Percentiles rank a stretch among this genome's conserved stretches.
Evolutionary conservation across 1,284 basidiomycete species (phyloP).

Genomic region (Sphagnurus paluster): DNA sequence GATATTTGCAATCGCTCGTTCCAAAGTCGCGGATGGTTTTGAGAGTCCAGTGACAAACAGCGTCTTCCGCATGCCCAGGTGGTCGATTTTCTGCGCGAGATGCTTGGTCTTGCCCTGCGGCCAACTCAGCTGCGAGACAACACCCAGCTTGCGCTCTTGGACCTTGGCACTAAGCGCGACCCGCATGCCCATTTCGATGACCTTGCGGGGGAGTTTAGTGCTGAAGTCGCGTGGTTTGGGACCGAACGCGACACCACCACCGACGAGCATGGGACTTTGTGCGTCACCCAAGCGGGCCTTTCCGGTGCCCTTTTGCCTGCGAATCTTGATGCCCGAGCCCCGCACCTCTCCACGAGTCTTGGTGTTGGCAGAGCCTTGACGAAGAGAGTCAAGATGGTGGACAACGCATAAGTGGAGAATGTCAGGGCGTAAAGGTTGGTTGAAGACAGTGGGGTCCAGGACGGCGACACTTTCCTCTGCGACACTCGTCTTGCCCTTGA

Average conservation of each 20-base stretch:
- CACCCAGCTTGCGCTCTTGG: slow-evolving; percentile 70
- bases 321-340: slow-evolving; percentile 87
- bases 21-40: slow-evolving; percentile 53
- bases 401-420: slow-evolving; percentile 93
- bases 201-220: slow-evolving; percentile 87
- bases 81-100: slow-evolving; percentile 56
- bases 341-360: slow-evolving; percentile 91
- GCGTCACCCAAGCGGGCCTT: slow-evolving; percentile 87
- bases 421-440: slow-evolving; percentile 84
- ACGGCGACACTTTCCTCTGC: slow-evolving; percentile 58
- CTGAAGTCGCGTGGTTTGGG: slow-evolving; percentile 91
- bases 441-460: slow-evolving; percentile 84
- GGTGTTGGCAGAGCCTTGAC: slow-evolving; percentile 89
- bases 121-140: slow-evolving; percentile 76
- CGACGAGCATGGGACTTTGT: slow-evolving; percentile 87
- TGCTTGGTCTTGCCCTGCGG: slow-evolving; percentile 66
- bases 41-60: slow-evolving; percentile 71
- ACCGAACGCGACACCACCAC: slow-evolving; percentile 91
- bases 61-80: slow-evolving; percentile 65
- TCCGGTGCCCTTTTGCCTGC: slow-evolving; percentile 92
- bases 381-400: slow-evolving; percentile 85
- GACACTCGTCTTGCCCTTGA: slow-evolving; percentile 42
- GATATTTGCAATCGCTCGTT: slow-evolving; percentile 64
- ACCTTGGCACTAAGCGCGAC: slow-evolving; percentile 85
- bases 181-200: slow-evolving; percentile 91